Evolutionary conservation across 2,329 filamentous ascomycete genomes (phyloP), one percentile per base, ranked within the genome.

Genomic region (Penicillium sp.): DNA sequence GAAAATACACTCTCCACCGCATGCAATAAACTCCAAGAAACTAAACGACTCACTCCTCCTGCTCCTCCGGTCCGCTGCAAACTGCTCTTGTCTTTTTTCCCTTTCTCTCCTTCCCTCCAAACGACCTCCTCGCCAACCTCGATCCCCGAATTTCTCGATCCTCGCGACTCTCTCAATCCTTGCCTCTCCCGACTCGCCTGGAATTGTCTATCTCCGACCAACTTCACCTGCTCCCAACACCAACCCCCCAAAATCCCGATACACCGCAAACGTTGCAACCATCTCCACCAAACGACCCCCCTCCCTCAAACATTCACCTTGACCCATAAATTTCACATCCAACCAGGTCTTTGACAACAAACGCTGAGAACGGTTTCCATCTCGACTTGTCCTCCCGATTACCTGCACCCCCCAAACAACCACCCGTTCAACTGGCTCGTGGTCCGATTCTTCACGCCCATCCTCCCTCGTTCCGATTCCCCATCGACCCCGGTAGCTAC

Each of bases 401-500:
- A 39, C 35, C 57, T 35, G 52, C 45, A 52, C 45, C 49, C 41
- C 41, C 62, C 45, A 56, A 47, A 60, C 48, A 52, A 51, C 51
- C 38, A 31, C 55, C 62, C 45, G 41, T 59, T 64, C 54, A 41
- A 28, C 38, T 56, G 43, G 62, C 49, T 55, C 50, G 60, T 58
- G 60, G 55, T 62, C 34, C 60, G 59, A 53, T 58, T 58, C 57
- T 59, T 52, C 59, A 59, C 60, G 39, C 51, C 58, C 60, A 48
- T 58, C 54, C 60, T 60, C 59, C 54, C 55, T 55, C 57, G 45
- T 59, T 57, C 52, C 60, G 52, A 55, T 39, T 51, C 56, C 60
- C 56, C 54, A 60, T 59, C 63, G 64, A 64, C 65, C 65, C 64
- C 67, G 68, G 67, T 69, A 70, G 70, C 72, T 74, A 73, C 72